phyloP scores from a whole-genome alignment of 2,329 filamentous ascomycete species.

The Pleomassaria siparia region DNA sequence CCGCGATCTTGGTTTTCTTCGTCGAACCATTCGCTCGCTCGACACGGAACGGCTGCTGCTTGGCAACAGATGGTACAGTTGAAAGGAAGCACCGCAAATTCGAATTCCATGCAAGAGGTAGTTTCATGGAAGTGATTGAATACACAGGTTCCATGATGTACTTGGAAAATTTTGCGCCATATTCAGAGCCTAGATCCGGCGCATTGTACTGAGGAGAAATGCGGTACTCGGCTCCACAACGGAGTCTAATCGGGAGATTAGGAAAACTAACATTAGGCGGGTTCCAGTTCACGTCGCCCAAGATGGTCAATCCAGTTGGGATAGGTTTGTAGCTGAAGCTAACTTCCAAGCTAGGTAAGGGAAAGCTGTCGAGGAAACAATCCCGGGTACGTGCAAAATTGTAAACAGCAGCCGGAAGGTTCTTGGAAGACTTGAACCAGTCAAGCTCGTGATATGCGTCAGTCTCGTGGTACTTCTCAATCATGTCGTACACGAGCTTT shows the following conservation, averaged over 20 bases:
- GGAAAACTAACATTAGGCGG: constrained; percentile 21
- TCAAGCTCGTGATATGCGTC: constrained; percentile 1
- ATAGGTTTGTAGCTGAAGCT: constrained; percentile 8
- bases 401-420: constrained; percentile 29
- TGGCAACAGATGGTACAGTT: constrained; percentile 13
- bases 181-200: constrained; percentile 4
- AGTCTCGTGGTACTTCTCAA: constrained; percentile 21
- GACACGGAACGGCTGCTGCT: neutral
- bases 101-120: constrained; percentile 26
- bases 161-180: neutral
- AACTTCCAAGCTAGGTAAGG: constrained; percentile 18
- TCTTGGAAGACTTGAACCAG: constrained; percentile 28
- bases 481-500: constrained; percentile 29
- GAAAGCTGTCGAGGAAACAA: constrained; percentile 27
- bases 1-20: neutral
- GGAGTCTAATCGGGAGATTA: constrained; percentile 13
- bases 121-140: constrained; percentile 11
- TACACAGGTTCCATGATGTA: constrained; percentile 8
- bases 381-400: constrained; percentile 38
- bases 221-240: constrained; percentile 19
- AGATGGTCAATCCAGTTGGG: constrained; percentile 10
- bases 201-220: constrained; percentile 20
- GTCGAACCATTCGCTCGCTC: neutral
- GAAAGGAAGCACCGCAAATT: constrained; percentile 21
- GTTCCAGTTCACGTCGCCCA: constrained; percentile 24